Evolutionary conservation across 1,284 basidiomycete species (phyloP).

Genomic region (Ceraceosorus guamensis): DNA sequence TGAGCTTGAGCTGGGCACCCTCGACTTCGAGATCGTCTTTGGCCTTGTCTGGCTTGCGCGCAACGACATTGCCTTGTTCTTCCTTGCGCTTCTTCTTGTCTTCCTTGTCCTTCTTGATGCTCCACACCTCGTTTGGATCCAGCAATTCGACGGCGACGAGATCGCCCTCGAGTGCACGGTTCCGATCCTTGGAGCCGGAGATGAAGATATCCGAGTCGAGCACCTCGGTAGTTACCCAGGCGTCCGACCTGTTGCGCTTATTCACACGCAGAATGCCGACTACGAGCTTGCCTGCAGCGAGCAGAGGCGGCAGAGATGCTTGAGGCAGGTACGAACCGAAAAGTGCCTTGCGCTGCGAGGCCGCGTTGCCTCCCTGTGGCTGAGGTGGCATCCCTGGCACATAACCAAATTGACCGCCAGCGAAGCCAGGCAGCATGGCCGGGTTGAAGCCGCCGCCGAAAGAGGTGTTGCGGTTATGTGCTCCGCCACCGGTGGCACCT

Average conservation of each 20-base stretch:
- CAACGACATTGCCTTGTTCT: slow-evolving; percentile 86
- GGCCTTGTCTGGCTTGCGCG: slow-evolving; percentile 95
- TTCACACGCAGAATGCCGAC: slow-evolving; percentile 96
- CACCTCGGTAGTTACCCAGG: slow-evolving; percentile 98
- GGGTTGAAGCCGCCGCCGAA: slow-evolving; percentile 90
- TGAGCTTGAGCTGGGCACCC: slow-evolving; percentile 89
- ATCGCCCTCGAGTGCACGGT: slow-evolving; percentile 95
- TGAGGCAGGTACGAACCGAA: slow-evolving; percentile 98
- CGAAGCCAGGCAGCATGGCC: slow-evolving; percentile 59
- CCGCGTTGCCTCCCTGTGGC: slow-evolving; percentile 55
- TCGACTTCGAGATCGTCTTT: slow-evolving; percentile 99
- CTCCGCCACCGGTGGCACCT: slow-evolving; percentile 69
- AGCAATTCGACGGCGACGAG: slow-evolving; percentile 97
- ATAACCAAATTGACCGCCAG: slow-evolving; percentile 18
- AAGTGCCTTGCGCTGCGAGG: slow-evolving; percentile 90
- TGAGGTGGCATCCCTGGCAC: slow-evolving; percentile 67
- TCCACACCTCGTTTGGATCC: slow-evolving; percentile 74
- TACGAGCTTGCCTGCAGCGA: slow-evolving; percentile 96
- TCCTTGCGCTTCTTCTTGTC: slow-evolving; percentile 82
- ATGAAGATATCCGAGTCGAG: slow-evolving; percentile 94
- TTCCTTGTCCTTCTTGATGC: slow-evolving; percentile 99
- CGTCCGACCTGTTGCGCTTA: slow-evolving; percentile 97
- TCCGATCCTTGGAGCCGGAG: slow-evolving; percentile 89
- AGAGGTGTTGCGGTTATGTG: slow-evolving; percentile 92
- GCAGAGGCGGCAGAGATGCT: slow-evolving; percentile 87